These are phyloP conservation scores for Stylosanthes scabra DNA, from an alignment of 331 rosid genomes.

Conservation along the genomic window DNA sequence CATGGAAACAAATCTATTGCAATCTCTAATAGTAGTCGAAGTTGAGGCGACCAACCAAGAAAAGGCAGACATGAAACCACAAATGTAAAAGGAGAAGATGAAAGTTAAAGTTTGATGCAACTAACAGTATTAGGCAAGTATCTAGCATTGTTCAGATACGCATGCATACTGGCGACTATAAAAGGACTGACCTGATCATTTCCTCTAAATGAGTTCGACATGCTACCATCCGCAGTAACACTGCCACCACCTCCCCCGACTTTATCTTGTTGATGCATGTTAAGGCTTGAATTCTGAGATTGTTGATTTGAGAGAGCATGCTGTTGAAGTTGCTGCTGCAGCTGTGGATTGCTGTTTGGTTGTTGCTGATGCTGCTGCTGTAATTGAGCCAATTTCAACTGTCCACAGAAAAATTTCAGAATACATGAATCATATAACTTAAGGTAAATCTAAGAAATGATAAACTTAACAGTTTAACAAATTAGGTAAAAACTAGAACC, in stretches of 20 bases:
- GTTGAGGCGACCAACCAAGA: too few species aligned
- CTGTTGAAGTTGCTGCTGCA: conserved; percentile 87
- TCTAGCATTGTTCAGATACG: conserved; percentile 2
- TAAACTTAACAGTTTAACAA: conserved; percentile 32
- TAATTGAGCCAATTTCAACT: conserved; percentile 90
- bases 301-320: conserved; percentile 87
- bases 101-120: too few species aligned
- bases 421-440: conserved; percentile 27
- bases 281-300: conserved; percentile 77
- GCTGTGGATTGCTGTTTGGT: conserved; percentile 62
- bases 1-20: too few species aligned
- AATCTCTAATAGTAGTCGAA: too few species aligned
- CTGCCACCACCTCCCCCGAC: conserved; percentile 87
- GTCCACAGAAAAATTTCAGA: conserved; percentile 42
- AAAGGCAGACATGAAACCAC: too few species aligned
- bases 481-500: conserved; percentile 54
- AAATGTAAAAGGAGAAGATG: too few species aligned
- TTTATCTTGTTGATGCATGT: conserved; percentile 91
- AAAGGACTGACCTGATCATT: conserved; percentile 93
- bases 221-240: conserved; percentile 82
- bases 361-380: conserved; percentile 84
- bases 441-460: conserved; percentile 15
- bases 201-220: conserved; percentile 96
- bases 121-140: conserved; percentile 6
- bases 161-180: conserved; percentile 21